These are phyloP conservation scores for Daedaleopsis nitida DNA, from an alignment of 768 basidiomycete species.

Conservation along the genomic window DNA sequence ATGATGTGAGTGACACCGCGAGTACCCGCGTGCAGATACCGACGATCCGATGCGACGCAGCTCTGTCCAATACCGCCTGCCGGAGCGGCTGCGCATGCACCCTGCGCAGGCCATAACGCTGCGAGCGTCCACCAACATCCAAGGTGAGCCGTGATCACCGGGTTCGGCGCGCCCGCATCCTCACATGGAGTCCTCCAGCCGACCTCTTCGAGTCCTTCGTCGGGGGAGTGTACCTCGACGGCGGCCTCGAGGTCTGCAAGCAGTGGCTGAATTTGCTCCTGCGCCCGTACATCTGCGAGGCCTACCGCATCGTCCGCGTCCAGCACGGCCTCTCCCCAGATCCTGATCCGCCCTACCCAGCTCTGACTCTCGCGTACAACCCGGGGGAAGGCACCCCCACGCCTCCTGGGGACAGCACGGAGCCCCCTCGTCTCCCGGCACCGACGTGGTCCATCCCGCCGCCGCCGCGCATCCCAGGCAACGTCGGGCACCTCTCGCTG, in stretches of 20 bases:
- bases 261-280: constrained; percentile 66
- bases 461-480: constrained; percentile 32
- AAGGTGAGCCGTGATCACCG: constrained; percentile 48
- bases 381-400: constrained; percentile 7
- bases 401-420: constrained; percentile 7
- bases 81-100: constrained; percentile 62
- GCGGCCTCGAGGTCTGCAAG: constrained; percentile 58
- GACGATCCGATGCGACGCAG: constrained; percentile 32
- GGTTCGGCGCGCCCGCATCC: constrained; percentile 9
- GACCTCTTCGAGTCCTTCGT: constrained; percentile 85
- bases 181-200: constrained; percentile 36
- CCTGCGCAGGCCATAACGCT: constrained; percentile 74
- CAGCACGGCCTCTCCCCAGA: constrained; percentile 67
- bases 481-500: constrained; percentile 68
- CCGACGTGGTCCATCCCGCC: constrained; percentile 22
- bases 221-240: constrained; percentile 75
- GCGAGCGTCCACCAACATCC: constrained; percentile 67
- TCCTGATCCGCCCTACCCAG: constrained; percentile 29
- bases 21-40: background rate
- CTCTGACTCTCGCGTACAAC: constrained; percentile 2
- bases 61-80: constrained; percentile 65
- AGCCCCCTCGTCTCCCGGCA: constrained; percentile 29
- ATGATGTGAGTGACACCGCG: constrained; percentile 51
- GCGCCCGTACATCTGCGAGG: constrained; percentile 59
- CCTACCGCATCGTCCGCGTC: constrained; percentile 62